Evolutionary conservation across 306 rosid genomes (phyloP).

Genomic region (Lablab purpureus): DNA sequence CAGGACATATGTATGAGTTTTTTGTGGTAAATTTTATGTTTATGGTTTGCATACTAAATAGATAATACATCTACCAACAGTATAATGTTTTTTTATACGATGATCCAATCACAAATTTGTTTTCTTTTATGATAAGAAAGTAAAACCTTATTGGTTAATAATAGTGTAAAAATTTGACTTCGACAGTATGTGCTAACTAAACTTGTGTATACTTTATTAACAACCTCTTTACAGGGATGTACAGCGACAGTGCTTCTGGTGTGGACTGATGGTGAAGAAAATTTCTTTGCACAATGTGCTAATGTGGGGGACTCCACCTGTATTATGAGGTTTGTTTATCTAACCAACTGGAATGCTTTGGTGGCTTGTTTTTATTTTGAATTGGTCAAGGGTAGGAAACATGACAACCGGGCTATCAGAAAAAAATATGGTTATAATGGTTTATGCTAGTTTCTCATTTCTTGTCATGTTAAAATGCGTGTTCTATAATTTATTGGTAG

Average conservation of each 20-base stretch:
- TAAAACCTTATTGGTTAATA: not conserved
- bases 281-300: conserved; percentile 91
- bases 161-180: not conserved
- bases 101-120: not conserved
- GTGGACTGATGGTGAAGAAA: conserved; percentile 71
- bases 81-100: not conserved
- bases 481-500: not conserved
- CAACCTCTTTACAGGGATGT: conserved; percentile 80
- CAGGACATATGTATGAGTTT: conserved; percentile 10
- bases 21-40: conserved; percentile 6
- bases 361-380: conserved; percentile 37
- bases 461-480: conserved; percentile 24
- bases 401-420: conserved; percentile 25
- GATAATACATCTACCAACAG: not conserved
- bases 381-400: conserved; percentile 39
- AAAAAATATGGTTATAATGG: conserved; percentile 16
- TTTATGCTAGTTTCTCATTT: conserved; percentile 29
- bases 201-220: conserved; percentile 4
- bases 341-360: conserved; percentile 36
- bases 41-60: conserved; percentile 29
- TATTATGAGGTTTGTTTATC: conserved; percentile 73
- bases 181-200: not conserved
- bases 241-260: conserved; percentile 96
- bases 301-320: conserved; percentile 97
- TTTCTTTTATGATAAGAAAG: not conserved